phyloP scores from a whole-genome alignment of 768 basidiomycete species.

The Lyophyllum atratum region DNA sequence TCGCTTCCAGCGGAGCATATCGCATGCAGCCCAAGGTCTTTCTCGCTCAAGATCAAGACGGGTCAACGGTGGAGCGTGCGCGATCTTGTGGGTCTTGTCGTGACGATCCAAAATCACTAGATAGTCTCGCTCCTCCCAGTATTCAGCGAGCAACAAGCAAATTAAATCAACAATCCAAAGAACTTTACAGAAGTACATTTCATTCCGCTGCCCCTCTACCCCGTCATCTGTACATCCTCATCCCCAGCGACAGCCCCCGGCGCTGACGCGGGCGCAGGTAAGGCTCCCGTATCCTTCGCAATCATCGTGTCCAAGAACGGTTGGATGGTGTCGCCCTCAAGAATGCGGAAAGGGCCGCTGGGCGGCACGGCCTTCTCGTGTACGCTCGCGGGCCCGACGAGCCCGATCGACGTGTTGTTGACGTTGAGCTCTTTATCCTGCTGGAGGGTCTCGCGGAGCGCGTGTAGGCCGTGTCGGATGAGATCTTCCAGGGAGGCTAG shows the following conservation, averaged over 20 bases:
- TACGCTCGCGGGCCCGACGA: slow-evolving; percentile 73
- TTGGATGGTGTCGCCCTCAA: slow-evolving; percentile 80
- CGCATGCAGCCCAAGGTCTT: too few relatives aligned
- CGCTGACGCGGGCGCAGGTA: slow-evolving; percentile 37
- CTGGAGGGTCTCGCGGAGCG: slow-evolving; percentile 94
- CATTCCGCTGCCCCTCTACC: slow-evolving; percentile 35
- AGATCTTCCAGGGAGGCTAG: slow-evolving; percentile 84
- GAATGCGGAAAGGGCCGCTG: slow-evolving; percentile 75
- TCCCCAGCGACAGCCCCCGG: slow-evolving; percentile 36
- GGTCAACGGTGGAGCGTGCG: too few relatives aligned
- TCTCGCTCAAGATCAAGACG: too few relatives aligned
- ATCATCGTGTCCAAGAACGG: slow-evolving; percentile 79
- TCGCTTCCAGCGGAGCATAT: too few relatives aligned
- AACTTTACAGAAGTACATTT: not conserved
- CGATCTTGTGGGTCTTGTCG: too few relatives aligned
- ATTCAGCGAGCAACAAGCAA: not conserved
- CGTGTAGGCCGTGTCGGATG: slow-evolving; percentile 91
- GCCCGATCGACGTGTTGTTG: slow-evolving; percentile 93
- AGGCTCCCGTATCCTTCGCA: slow-evolving; percentile 56
- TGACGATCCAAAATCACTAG: too few relatives aligned
- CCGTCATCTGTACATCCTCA: slow-evolving; percentile 88
- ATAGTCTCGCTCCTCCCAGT: not conserved
- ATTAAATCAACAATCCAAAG: not conserved
- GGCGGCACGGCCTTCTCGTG: slow-evolving; percentile 55
- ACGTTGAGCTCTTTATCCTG: slow-evolving; percentile 96